phyloP scores from a whole-genome alignment of 176 grass and related monocot species.

The Ananas comosus region DNA sequence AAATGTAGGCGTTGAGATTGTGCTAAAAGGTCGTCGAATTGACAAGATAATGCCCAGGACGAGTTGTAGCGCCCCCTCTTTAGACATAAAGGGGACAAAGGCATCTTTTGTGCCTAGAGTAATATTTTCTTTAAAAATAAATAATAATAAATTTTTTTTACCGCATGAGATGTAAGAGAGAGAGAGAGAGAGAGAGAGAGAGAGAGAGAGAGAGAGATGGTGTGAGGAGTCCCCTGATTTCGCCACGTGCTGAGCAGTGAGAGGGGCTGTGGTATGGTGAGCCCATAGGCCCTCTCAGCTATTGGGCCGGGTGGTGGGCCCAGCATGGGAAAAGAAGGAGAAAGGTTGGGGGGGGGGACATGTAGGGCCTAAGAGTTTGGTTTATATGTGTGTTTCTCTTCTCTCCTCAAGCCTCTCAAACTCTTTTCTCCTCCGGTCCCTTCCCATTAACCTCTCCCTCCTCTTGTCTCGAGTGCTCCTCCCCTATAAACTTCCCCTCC shows the following conservation, averaged over 20 bases:
- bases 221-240: neutral
- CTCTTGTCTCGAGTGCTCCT: neutral
- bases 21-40: constrained; percentile 8
- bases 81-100: constrained; percentile 23
- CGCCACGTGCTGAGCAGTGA: constrained; percentile 42
- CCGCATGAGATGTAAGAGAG: neutral
- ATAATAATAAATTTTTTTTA: neutral
- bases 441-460: neutral
- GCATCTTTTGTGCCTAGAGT: constrained; percentile 44
- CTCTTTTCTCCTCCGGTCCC: neutral
- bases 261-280: neutral
- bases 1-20: neutral
- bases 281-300: neutral
- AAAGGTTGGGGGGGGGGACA: constrained; percentile 4
- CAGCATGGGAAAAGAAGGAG: constrained; percentile 4
- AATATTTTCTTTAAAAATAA: constrained; percentile 12
- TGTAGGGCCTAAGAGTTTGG: neutral
- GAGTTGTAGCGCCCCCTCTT: neutral
- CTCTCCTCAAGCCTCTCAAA: neutral
- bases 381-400: neutral
- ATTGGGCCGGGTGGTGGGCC: constrained; percentile 2
- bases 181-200: neutral
- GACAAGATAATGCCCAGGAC: constrained; percentile 16
- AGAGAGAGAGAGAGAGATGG: too few species aligned
- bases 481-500: neutral